Base-by-base conservation (phyloP, 2,329 filamentous ascomycete species). In the Colletotrichum sidae region DNA sequence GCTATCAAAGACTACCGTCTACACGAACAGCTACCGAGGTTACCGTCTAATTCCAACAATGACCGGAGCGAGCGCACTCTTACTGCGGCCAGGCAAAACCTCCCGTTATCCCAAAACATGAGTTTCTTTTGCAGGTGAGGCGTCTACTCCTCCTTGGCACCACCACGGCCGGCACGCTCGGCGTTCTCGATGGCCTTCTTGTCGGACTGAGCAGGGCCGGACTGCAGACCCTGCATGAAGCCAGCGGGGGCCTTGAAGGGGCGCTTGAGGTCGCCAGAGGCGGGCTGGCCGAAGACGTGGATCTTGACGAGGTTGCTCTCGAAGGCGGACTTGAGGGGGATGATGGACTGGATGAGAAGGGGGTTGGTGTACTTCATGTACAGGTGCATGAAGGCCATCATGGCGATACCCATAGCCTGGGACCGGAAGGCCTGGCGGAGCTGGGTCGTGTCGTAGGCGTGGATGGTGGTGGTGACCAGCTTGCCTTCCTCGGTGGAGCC, bases 311-410 rank as follows among this genome's bases (percentile, higher is more conserved):
- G 85, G 86, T 97, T 98, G 83, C 91, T 87, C 86, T 99, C 96
- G 80, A 99, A 88, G 50, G 94, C 95, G 77, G 92, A 88, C 90
- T 99, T 99, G 80, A 98, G 86, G 39, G 96, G 96, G 77, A 99
- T 96, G 83, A 99, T 97, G 79, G 92, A 96, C 88, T 99, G 96
- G 84, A 99, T 97, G 75, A 97, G 85, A 55, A 99, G 92, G 46
- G 96, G 96, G 89, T 98, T 99, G 84, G 94, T 98, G 90, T 98
- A 99, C 81, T 97, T 94, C 87, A 99, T 92, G 90, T 98, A 99
- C 68, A 99, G 71, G 84, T 99, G 96, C 95, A 99, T 98, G 76
- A 97, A 92, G 68, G 81, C 89, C 95, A 99, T 98, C 94, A 99
- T 99, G 79, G 88, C 94, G 65, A 99, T 86, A 67, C 96, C 96